Conservation (phyloP, 179 eudicot species). For the Silene coronaria region DNA sequence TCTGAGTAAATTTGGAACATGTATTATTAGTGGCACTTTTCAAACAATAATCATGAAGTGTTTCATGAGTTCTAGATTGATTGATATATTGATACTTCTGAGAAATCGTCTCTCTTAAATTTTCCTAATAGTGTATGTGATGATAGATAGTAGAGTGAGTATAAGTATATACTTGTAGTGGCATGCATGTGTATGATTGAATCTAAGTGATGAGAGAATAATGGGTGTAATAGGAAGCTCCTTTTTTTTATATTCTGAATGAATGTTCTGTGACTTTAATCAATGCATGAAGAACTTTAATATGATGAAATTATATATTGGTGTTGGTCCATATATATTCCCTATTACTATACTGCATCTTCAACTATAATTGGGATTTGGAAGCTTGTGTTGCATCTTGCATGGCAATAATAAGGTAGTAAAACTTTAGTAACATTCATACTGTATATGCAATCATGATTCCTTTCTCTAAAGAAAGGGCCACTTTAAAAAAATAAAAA, state of each 20-base stretch:
- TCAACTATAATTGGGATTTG: conserved; percentile 22
- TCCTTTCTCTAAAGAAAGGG: conserved; percentile 31
- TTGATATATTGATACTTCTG: too few species aligned
- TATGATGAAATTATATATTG: not conserved
- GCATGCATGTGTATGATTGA: conserved; percentile 21
- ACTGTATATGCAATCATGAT: conserved; percentile 29
- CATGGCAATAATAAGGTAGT: conserved; percentile 28
- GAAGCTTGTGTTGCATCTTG: conserved; percentile 27
- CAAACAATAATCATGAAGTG: conserved; percentile 2
- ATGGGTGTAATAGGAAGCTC: conserved; percentile 20
- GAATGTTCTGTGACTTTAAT: conserved; percentile 26
- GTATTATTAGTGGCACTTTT: conserved; percentile 3
- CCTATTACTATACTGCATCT: conserved; percentile 11
- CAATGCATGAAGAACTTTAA: conserved; percentile 11
- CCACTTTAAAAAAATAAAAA: too few species aligned
- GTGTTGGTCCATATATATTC: conserved; percentile 29
- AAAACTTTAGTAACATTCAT: conserved; percentile 14
- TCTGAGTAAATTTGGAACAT: too few species aligned
- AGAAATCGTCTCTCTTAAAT: too few species aligned
- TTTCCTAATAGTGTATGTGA: too few species aligned
- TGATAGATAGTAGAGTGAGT: too few species aligned
- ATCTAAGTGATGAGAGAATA: conserved; percentile 17
- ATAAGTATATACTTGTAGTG: conserved; percentile 9
- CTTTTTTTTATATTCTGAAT: not conserved
- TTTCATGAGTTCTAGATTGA: conserved; percentile 4